A percentile compares a stretch with the other conserved stretches of the same genome.
These are phyloP conservation scores for Torulaspora indica DNA, from an alignment of 805 yeast genomes.

Conservation along the genomic window DNA sequence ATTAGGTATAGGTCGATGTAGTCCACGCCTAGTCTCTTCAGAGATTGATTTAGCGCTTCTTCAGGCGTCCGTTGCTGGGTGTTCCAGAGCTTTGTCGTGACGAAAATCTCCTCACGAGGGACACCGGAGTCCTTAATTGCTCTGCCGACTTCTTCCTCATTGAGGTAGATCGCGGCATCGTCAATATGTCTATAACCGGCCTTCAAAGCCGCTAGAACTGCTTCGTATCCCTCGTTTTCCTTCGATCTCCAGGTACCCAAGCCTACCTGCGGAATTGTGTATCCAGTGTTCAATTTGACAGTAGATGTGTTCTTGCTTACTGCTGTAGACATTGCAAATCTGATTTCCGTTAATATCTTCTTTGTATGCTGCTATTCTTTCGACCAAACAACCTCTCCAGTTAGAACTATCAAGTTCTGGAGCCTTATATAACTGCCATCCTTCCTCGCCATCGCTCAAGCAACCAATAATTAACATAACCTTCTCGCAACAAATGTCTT, in stretches of 20 bases:
- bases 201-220: slow-evolving; percentile 58
- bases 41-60: slow-evolving; percentile 52
- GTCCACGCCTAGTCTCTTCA: slow-evolving; percentile 60
- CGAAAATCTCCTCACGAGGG: slow-evolving; percentile 58
- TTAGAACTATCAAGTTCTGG: too few species aligned
- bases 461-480: too few species aligned
- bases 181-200: slow-evolving; percentile 73
- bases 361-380: neutral
- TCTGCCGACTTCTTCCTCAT: slow-evolving; percentile 61
- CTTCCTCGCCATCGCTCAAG: too few species aligned
- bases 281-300: slow-evolving; percentile 56
- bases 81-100: slow-evolving; percentile 69
- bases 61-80: slow-evolving; percentile 47
- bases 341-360: too few species aligned
- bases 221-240: slow-evolving; percentile 48
- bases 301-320: slow-evolving; percentile 21
- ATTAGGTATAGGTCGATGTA: slow-evolving; percentile 74
- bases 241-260: slow-evolving; percentile 70
- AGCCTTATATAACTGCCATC: too few species aligned
- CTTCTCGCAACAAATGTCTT: neutral
- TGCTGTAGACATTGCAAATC: slow-evolving; percentile 9
- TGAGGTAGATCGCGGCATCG: slow-evolving; percentile 64
- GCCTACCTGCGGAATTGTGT: slow-evolving; percentile 59
- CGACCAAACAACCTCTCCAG: too few species aligned
- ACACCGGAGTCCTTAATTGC: slow-evolving; percentile 55